Base-by-base conservation (phyloP, 345 rosid genomes). In the Acer campestre region DNA sequence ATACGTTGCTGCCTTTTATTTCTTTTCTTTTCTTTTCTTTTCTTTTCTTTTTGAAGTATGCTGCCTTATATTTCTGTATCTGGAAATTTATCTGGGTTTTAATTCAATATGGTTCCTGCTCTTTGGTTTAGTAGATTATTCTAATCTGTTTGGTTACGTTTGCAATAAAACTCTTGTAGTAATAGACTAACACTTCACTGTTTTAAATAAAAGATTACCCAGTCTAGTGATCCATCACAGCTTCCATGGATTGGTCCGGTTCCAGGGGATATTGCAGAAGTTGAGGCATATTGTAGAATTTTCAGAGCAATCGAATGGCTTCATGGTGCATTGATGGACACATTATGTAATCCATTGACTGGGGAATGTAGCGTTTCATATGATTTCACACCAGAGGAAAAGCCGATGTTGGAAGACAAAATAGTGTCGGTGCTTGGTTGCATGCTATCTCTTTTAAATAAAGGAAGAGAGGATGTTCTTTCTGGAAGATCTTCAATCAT, bases 241-340 rank as follows among this genome's bases (percentile, higher is more conserved):
- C 73, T 88, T 83, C 93, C 86, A 27, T 91, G 99, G 99, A 79
- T 89, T 70, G 99, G 99, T 79, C 99, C 98, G 27, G 82, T 95
- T 71, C 98, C 99, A 55, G 98, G 99, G 18, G 99, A 95, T 66
- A 93, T 95, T 77, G 97, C 99, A 61, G 99, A 95, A 84, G 88
- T 95, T 38, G 98, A 95, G 85, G 97, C 99, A 14, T 95, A 95
- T 72, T 95, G 99, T 84, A 88, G 99, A 75, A 92, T 93, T 42
- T 95, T 95, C 72, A 87, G 98, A 86, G 88, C 97, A 13, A 92
- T 96, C 14, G 98, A 95, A 84, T 64, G 86, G 80, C 90, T 93
- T 25, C 97, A 91, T 85, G 83, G 91, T 82, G 91, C 99, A 2
- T 70, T 95, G 83, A 95, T 95, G 99, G 94, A 93, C 70, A 86